Evolutionary conservation across 2,329 filamentous ascomycete genomes (phyloP).

Genomic region (Madurella mycetomatis): DNA sequence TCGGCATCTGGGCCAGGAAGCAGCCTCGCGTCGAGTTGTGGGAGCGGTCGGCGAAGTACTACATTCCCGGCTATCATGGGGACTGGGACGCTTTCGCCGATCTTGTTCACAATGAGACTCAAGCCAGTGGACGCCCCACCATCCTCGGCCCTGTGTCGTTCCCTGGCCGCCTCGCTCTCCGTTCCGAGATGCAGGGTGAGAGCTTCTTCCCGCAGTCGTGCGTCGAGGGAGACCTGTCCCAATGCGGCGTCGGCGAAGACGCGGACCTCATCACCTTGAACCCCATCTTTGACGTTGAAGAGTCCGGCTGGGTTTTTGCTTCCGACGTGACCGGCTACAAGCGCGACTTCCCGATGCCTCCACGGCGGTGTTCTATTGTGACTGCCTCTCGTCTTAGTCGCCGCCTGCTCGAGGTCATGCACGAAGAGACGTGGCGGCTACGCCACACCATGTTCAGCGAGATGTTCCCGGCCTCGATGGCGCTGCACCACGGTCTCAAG

Average conservation of each 20-base stretch:
- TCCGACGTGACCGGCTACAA: constrained; percentile 69
- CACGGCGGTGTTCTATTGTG: constrained; percentile 66
- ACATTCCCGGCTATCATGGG: constrained; percentile 66
- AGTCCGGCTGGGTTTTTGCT: constrained; percentile 69
- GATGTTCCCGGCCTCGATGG: constrained; percentile 70
- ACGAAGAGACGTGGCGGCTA: constrained; percentile 64
- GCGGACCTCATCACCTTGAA: constrained; percentile 75
- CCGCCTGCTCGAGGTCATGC: constrained; percentile 65
- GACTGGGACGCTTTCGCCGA: constrained; percentile 67
- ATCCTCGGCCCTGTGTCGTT: constrained; percentile 66
- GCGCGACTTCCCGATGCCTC: constrained; percentile 47
- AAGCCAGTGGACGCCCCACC: constrained; percentile 45
- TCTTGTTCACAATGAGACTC: constrained; percentile 59
- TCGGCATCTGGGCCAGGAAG: constrained; percentile 60
- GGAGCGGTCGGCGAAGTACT: constrained; percentile 74
- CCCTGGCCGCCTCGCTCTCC: constrained; percentile 42
- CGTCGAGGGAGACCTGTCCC: constrained; percentile 5
- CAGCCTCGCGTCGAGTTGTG: constrained; percentile 70
- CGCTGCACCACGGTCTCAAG: constrained; percentile 72
- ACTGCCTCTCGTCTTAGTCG: constrained; percentile 65
- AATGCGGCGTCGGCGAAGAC: constrained; percentile 67
- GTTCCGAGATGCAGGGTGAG: constrained; percentile 49
- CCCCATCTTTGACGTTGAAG: constrained; percentile 67
- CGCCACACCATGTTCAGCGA: constrained; percentile 73
- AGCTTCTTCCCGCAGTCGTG: constrained; percentile 53